These are phyloP conservation scores for Ophiostoma ulmi DNA, from an alignment of 2,329 filamentous ascomycete species.

Conservation along the genomic window DNA sequence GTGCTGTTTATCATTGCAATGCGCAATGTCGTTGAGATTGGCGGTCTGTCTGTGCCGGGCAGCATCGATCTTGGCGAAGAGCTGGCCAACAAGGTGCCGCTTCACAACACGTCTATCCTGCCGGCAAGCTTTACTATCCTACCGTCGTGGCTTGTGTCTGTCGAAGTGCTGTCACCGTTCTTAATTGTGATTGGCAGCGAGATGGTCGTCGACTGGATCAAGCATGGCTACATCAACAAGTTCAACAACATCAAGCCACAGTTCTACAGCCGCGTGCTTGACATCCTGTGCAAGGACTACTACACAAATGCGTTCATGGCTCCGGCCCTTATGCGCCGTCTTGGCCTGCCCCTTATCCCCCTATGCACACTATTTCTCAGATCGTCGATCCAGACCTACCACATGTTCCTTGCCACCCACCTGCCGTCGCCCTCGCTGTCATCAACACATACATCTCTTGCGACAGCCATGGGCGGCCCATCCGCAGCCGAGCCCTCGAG, in stretches of 20 bases:
- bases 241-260: conserved; percentile 95
- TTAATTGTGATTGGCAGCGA: conserved; percentile 91
- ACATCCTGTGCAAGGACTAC: conserved; percentile 95
- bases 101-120: conserved; percentile 68
- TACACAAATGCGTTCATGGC: conserved; percentile 92
- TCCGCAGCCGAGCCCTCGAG: conserved; percentile 58
- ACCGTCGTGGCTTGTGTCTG: conserved; percentile 69
- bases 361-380: conserved; percentile 93
- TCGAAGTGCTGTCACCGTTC: conserved; percentile 87
- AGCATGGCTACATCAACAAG: conserved; percentile 96
- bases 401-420: conserved; percentile 92
- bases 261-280: conserved; percentile 84
- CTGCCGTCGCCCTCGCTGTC: conserved; percentile 67
- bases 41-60: conserved; percentile 65
- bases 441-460: conserved; percentile 59
- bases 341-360: conserved; percentile 87
- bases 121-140: conserved; percentile 88
- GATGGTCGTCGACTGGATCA: conserved; percentile 94
- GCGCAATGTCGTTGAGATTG: conserved; percentile 93
- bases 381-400: conserved; percentile 89
- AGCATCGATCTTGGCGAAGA: conserved; percentile 38
- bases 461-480: conserved; percentile 37
- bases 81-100: conserved; percentile 51
- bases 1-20: conserved; percentile 96
- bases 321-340: conserved; percentile 79